These are phyloP conservation scores for Ceratocystis papillata DNA, from an alignment of 2,329 filamentous ascomycete genomes.

Conservation along the genomic window DNA sequence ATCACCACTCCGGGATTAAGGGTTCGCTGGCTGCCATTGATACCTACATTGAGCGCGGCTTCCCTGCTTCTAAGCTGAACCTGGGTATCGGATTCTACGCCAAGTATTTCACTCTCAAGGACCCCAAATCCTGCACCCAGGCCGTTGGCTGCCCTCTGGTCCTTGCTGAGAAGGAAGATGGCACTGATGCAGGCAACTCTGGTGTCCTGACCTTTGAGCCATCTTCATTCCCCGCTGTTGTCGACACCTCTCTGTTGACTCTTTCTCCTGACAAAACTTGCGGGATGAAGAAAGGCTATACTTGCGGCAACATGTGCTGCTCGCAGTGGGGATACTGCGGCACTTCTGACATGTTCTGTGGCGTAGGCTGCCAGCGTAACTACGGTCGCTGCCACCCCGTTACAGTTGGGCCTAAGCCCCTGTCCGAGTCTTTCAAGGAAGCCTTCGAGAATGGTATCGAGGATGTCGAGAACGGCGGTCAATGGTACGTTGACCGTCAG, in stretches of 20 bases:
- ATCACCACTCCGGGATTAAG: constrained; percentile 53
- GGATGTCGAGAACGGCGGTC: too few relatives aligned
- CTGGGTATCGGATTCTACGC: constrained; percentile 57
- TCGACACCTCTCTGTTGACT: background rate
- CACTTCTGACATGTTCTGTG: too few relatives aligned
- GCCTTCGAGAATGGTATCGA: too few relatives aligned
- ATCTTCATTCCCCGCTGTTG: background rate
- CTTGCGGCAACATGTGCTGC: too few relatives aligned
- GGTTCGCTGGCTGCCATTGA: constrained; percentile 45
- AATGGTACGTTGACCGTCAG: constrained; percentile 41
- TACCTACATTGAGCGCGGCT: constrained; percentile 48
- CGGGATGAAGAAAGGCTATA: too few relatives aligned
- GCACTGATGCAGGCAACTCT: background rate
- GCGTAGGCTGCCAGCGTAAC: too few relatives aligned
- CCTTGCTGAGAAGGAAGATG: constrained; percentile 37
- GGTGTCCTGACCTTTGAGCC: background rate
- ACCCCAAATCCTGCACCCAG: constrained; percentile 33
- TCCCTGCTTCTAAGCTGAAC: constrained; percentile 44
- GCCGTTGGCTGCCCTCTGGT: constrained; percentile 45
- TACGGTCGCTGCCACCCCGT: too few relatives aligned
- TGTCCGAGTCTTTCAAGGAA: too few relatives aligned
- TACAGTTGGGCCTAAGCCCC: too few relatives aligned
- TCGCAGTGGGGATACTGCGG: too few relatives aligned
- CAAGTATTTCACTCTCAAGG: constrained; percentile 48
- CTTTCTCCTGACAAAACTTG: too few relatives aligned